These are phyloP conservation scores for Paecilomyces variotii DNA, from an alignment of 2,329 filamentous ascomycete species.

Conservation along the genomic window DNA sequence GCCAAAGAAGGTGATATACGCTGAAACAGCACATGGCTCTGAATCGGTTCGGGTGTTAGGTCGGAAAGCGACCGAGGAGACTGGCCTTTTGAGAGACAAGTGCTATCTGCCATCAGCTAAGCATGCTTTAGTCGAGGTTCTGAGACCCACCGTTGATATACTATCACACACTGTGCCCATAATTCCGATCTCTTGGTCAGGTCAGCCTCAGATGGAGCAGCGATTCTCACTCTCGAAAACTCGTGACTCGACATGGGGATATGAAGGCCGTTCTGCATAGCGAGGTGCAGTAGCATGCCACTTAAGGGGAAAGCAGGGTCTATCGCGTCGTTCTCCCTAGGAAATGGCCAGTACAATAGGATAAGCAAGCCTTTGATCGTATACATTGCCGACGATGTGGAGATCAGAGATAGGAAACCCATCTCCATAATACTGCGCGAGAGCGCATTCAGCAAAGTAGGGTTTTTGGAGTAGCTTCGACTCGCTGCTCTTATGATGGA, in stretches of 20 bases:
- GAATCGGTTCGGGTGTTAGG: constrained; percentile 27
- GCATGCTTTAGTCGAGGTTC: neutral
- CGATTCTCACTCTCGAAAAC: constrained; percentile 27
- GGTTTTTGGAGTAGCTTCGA: constrained; percentile 30
- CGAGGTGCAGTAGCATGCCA: constrained; percentile 32
- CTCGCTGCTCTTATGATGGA: constrained; percentile 42
- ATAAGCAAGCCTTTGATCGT: constrained; percentile 31
- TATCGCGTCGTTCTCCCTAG: constrained; percentile 21
- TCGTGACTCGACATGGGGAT: constrained; percentile 37
- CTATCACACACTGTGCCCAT: constrained; percentile 33
- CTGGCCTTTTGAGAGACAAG: constrained; percentile 32
- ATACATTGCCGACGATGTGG: constrained; percentile 22
- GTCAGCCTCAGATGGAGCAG: constrained; percentile 24
- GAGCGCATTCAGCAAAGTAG: constrained; percentile 28
- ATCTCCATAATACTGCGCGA: constrained; percentile 26
- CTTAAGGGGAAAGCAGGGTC: constrained; percentile 30
- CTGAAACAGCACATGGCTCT: constrained; percentile 25
- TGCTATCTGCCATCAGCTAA: constrained; percentile 14
- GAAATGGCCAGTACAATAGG: constrained; percentile 34
- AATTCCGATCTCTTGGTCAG: constrained; percentile 30
- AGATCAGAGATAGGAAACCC: constrained; percentile 26
- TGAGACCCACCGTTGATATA: constrained; percentile 29
- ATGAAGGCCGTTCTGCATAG: constrained; percentile 37
- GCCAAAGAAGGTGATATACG: constrained; percentile 25
- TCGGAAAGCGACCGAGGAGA: constrained; percentile 25